phyloP scores from a whole-genome alignment of 2,329 filamentous ascomycete species.

The Pseudocercospora macadamiae region DNA sequence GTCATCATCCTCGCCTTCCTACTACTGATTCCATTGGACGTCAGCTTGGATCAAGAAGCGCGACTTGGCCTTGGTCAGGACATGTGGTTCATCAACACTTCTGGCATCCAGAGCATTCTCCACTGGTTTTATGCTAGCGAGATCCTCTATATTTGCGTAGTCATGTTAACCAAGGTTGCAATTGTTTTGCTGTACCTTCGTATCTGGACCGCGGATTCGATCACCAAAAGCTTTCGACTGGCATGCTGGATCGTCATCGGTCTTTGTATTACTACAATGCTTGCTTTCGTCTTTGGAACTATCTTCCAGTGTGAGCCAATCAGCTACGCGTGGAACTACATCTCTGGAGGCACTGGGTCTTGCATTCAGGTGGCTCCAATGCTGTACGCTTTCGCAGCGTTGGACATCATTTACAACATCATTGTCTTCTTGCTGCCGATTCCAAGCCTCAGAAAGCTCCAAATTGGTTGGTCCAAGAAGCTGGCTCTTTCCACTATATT shows the following conservation, averaged over 20 bases:
- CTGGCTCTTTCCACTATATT: conserved; percentile 22
- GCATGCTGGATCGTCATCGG: conserved; percentile 25
- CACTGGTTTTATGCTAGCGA: conserved; percentile 26
- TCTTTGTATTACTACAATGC: conserved; percentile 13
- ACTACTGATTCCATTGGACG: conserved; percentile 15
- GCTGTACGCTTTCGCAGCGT: conserved; percentile 21
- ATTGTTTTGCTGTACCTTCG: conserved; percentile 25
- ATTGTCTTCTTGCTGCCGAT: conserved; percentile 27
- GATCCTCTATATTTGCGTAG: conserved; percentile 24
- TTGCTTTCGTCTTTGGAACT: conserved; percentile 27
- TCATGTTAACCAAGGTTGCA: conserved; percentile 26
- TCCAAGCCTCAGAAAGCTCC: conserved; percentile 23
- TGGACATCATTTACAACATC: conserved; percentile 26
- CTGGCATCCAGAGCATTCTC: conserved; percentile 8
- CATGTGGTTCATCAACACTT: conserved; percentile 8
- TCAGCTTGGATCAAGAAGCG: conserved; percentile 17
- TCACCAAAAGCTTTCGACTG: conserved; percentile 22
- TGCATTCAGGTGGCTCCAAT: conserved; percentile 21
- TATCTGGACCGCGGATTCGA: conserved; percentile 24
- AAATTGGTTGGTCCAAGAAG: conserved; percentile 25
- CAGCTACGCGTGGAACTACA: conserved; percentile 20
- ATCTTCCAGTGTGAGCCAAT: conserved; percentile 27
- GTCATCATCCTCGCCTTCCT: conserved; percentile 20
- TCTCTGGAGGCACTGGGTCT: conserved; percentile 14
- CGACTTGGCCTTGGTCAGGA: conserved; percentile 14